Evolutionary conservation across 2,329 filamentous ascomycete genomes (phyloP), one percentile per base, ranked within the genome.

Genomic region (Curvularia verruculosa): DNA sequence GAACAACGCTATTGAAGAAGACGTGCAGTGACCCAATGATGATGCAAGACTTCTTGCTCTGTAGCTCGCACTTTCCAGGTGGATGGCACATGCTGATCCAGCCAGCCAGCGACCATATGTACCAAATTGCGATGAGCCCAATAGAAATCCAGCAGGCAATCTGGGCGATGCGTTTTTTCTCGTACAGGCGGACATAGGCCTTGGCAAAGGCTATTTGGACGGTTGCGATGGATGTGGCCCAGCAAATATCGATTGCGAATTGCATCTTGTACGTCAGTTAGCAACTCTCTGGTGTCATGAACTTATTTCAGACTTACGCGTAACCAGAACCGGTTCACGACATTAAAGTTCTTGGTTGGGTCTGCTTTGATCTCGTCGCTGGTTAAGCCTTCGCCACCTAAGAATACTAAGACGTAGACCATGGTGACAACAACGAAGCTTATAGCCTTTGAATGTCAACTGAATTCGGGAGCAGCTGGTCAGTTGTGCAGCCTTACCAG

Each of bases 81-180:
- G 63, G 61, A 45, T 65, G 64, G 58, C 64, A 67, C 41, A 58
- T 56, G 43, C 37, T 56, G 40, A 63, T 61, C 64, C 64, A 67
- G 13, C 56, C 59, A 21, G 48, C 52, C 18, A 67, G 44, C 26
- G 58, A 56, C 51, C 59, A 64, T 12, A 64, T 40, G 39, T 61
- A 65, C 64, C 64, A 67, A 7, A 56, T 39, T 1, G 50, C 47
- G 13, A 64, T 56, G 21, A 62, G 36, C 4, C 10, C 54, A 40
- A 65, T 65, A 18, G 60, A 56, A 13, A 37, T 9, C 23, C 62
- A 66, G 45, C 59, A 64, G 3, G 44, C 31, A 15, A 40, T 49
- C 18, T 55, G 56, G 13, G 58, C 45, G 21, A 51, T 10, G 3
- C 43, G 52, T n/a, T 55, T 59, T n/a, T 37, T 46, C 23, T 62